Base-by-base conservation (phyloP, 2,329 filamentous ascomycete genomes). In the Colletotrichum kahawae region DNA sequence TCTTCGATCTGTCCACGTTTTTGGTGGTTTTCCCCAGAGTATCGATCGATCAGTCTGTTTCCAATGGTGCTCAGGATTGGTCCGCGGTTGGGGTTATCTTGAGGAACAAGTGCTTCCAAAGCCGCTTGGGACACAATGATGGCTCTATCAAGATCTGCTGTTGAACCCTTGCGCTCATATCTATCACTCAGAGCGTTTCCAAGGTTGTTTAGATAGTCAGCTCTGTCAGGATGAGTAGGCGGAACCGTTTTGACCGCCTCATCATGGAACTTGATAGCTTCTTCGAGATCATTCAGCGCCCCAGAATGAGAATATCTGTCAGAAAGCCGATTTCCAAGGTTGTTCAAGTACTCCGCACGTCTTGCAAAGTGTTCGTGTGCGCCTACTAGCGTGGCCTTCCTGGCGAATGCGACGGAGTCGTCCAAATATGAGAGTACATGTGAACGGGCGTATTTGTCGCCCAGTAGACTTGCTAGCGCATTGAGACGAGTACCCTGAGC, bases 11-110 rank as follows among this genome's bases (percentile, higher is more conserved):
- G 18, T 48, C 43, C 43, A 0, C 18, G 1, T 1, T 48, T 48
- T 5, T n/a, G 18, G 0, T 21, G 43, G n/a, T 0, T n/a, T 1
- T 48, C 43, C 12, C 16, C 8, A 0, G 38, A n/a, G 10, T 65
- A 65, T 31, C 29, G 43, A 3, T n/a, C 29, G 27, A 27, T 27
- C 16, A 51, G 5, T 10, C 33, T n/a, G 24, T 29, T 65, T 31
- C 62, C 62, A 4, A 48, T 48, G n/a, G 43, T 48, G 5, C 43
- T 48, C 18, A 48, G n/a, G 1, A 48, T 48, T 1, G 43, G 43
- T 2, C 43, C 43, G 21, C 1, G 43, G 18, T 48, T 48, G 43
- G 43, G 43, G 43, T 13, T 48, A 21, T 48, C 1, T 0, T 1
- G 43, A 12, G 43, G 43, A 48, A 48, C 43, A 21, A 48, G 43